Evolutionary conservation across 176 grass and related monocot genomes (phyloP).

Genomic region (Thinopyrum elongatum): DNA sequence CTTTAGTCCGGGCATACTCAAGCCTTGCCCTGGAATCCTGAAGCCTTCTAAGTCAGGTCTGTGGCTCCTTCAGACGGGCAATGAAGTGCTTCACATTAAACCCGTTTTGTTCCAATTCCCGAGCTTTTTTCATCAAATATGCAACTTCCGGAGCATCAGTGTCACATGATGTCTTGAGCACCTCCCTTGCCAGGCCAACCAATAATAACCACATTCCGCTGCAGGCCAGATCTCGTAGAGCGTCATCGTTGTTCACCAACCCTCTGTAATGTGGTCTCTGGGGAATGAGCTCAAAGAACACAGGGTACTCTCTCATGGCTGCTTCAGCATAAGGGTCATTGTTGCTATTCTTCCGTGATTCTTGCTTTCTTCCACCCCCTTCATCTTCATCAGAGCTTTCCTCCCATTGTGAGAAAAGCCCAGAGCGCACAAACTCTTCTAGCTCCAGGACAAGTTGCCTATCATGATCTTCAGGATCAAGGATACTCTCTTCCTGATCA

Average conservation of each 20-base stretch:
- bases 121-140: constrained; percentile 39
- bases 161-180: constrained; percentile 53
- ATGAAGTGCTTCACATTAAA: constrained; percentile 60
- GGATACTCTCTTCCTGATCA: constrained; percentile 13
- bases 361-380: constrained; percentile 16
- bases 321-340: constrained; percentile 47
- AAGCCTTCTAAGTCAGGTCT: constrained; percentile 39
- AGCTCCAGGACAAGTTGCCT: constrained; percentile 51
- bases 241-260: constrained; percentile 19
- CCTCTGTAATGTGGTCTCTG: constrained; percentile 69
- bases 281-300: constrained; percentile 58
- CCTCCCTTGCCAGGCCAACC: constrained; percentile 43
- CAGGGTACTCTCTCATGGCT: constrained; percentile 51
- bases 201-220: constrained; percentile 53
- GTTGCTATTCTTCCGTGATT: not conserved
- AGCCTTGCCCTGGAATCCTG: constrained; percentile 43
- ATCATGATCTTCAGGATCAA: constrained; percentile 28
- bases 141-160: constrained; percentile 37
- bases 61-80: constrained; percentile 63
- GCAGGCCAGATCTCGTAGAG: constrained; percentile 39
- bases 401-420: constrained; percentile 50
- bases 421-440: constrained; percentile 49
- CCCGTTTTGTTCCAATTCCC: constrained; percentile 38
- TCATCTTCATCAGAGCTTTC: constrained; percentile 50
- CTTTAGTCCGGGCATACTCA: constrained; percentile 46